phyloP scores from a whole-genome alignment of 805 yeast genomes.

The Scheffersomyces coipomensis region DNA sequence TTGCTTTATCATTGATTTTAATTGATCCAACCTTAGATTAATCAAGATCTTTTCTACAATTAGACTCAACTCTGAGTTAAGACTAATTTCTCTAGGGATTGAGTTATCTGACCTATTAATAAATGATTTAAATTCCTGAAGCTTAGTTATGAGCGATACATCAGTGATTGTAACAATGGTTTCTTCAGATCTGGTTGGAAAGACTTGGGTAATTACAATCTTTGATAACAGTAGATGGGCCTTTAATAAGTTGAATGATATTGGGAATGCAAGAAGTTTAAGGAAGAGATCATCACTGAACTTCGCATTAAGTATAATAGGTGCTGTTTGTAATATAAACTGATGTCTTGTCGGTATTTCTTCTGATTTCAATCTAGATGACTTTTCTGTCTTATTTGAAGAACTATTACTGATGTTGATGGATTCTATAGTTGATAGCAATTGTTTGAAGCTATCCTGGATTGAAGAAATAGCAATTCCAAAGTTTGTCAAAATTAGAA shows the following conservation, averaged over 20 bases:
- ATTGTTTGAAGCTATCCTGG: conserved; percentile 13
- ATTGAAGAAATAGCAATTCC: conserved; percentile 21
- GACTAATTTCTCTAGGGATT: conserved; percentile 15
- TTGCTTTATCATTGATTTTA: conserved; percentile 9
- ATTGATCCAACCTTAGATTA: conserved; percentile 7
- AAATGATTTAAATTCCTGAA: conserved; percentile 22
- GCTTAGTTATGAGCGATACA: conserved; percentile 23
- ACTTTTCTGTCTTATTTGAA: background rate
- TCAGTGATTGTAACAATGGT: conserved; percentile 19
- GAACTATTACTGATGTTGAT: conserved; percentile 2
- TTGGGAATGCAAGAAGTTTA: conserved; percentile 37
- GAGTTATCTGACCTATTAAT: conserved; percentile 11
- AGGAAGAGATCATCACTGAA: conserved; percentile 17
- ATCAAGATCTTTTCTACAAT: conserved; percentile 12
- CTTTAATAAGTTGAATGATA: conserved; percentile 38
- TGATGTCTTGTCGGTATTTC: conserved; percentile 11
- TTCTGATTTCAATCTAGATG: background rate
- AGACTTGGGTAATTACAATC: conserved; percentile 11
- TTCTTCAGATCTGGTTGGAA: conserved; percentile 4
- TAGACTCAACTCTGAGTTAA: conserved; percentile 15
- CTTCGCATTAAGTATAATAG: conserved; percentile 22
- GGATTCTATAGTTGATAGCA: conserved; percentile 9
- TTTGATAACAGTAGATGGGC: conserved; percentile 32
- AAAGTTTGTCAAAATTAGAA: conserved; percentile 27
- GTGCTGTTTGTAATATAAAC: conserved; percentile 39